A percentile compares a stretch with the other conserved stretches of the same genome.
Conservation (phyloP, 345 rosid species). For the Hibiscus mutabilis region DNA sequence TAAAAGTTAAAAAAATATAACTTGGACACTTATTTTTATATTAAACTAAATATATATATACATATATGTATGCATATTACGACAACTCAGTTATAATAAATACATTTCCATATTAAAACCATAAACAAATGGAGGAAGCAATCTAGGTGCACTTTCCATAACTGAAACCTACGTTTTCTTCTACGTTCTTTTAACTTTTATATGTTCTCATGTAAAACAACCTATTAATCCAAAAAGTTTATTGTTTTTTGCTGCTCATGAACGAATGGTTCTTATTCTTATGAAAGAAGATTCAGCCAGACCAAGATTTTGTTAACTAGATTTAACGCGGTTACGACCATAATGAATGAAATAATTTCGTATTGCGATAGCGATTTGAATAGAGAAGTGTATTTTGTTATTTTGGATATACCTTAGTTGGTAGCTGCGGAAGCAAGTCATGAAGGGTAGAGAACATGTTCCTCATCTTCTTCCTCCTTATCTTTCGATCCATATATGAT, state of each 20-base stretch:
- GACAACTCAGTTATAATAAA: background rate
- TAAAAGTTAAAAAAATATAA: too few relatives aligned
- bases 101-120: background rate
- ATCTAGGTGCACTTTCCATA: background rate
- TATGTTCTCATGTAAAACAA: too few relatives aligned
- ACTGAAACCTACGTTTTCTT: background rate
- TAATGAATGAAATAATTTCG: background rate
- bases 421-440: conserved; percentile 70
- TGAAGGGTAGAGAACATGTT: conserved; percentile 63
- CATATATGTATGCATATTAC: too few relatives aligned
- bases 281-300: too few relatives aligned
- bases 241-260: too few relatives aligned
- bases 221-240: too few relatives aligned
- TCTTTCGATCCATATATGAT: conserved; percentile 71
- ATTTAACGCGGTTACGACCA: background rate
- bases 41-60: too few relatives aligned
- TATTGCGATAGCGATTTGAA: too few relatives aligned
- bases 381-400: too few relatives aligned
- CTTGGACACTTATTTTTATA: too few relatives aligned
- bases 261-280: too few relatives aligned
- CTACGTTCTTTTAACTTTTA: background rate
- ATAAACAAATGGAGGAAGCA: background rate
- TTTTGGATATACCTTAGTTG: conserved; percentile 48
- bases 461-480: conserved; percentile 84
- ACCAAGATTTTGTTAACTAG: too few relatives aligned